Conservation (phyloP, 768 basidiomycete species). For the Neoboletus brunneissimus region DNA sequence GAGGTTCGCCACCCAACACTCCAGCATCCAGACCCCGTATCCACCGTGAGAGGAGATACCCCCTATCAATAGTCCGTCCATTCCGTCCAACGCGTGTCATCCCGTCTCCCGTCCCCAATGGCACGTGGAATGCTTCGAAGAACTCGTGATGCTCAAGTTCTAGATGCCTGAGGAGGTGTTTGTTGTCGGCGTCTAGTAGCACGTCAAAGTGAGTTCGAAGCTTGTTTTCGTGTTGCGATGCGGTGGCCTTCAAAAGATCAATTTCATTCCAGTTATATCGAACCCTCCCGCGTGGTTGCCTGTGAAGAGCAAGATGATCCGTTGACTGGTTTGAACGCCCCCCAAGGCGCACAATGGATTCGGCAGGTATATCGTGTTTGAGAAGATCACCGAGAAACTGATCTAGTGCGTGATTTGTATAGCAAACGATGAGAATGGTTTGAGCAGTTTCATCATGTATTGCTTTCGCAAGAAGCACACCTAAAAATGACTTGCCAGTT, state of each 20-base stretch:
- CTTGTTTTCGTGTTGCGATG: constrained; percentile 34
- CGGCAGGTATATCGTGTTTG: constrained; percentile 42
- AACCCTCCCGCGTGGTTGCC: not conserved
- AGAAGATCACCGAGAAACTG: constrained; percentile 54
- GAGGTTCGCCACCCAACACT: constrained; percentile 30
- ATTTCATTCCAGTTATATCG: constrained; percentile 4
- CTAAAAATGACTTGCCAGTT: constrained; percentile 72
- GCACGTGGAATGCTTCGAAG: constrained; percentile 44
- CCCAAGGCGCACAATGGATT: constrained; percentile 53
- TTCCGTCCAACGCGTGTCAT: constrained; percentile 43
- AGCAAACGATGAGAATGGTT: constrained; percentile 64
- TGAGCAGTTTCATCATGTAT: constrained; percentile 45
- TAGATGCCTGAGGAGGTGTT: constrained; percentile 39
- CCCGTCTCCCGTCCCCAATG: constrained; percentile 37
- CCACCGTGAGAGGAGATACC: constrained; percentile 53
- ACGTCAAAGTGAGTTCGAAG: not conserved
- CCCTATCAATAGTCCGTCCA: constrained; percentile 35
- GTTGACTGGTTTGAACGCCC: constrained; percentile 51
- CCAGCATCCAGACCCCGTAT: constrained; percentile 42
- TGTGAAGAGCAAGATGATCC: constrained; percentile 42
- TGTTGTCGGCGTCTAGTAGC: constrained; percentile 25
- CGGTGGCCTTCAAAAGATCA: constrained; percentile 28
- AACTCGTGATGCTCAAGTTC: constrained; percentile 45
- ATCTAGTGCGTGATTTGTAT: constrained; percentile 72
- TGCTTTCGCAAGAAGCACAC: constrained; percentile 58